Conservation (phyloP, 495 filamentous ascomycete genomes). For the Eremomyces bilateralis region DNA sequence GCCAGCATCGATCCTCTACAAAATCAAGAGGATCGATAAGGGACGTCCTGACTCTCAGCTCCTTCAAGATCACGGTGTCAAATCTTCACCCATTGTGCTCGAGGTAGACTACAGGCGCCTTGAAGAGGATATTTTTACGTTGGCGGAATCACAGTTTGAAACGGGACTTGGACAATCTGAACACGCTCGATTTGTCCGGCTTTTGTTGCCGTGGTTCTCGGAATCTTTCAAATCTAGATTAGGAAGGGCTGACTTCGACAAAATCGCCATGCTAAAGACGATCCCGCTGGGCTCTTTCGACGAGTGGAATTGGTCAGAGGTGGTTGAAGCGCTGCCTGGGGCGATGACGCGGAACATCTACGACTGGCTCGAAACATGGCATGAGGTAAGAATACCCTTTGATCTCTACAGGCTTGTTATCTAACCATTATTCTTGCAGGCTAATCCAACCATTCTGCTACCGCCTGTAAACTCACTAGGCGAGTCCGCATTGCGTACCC, state of each 20-base stretch:
- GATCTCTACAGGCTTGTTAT: too few relatives aligned
- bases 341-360: constrained; percentile 6
- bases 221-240: constrained; percentile 10
- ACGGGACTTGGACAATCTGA: constrained; percentile 21
- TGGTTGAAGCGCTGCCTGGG: constrained; percentile 12
- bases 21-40: constrained; percentile 26
- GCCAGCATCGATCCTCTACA: constrained; percentile 65
- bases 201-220: constrained; percentile 24
- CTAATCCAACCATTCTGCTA: too few relatives aligned
- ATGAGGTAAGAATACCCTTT: too few relatives aligned
- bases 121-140: constrained; percentile 34
- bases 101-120: constrained; percentile 59
- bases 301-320: constrained; percentile 15
- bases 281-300: constrained; percentile 12
- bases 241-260: constrained; percentile 9
- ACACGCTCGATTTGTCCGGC: constrained; percentile 17
- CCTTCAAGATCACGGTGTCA: constrained; percentile 21
- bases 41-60: constrained; percentile 1
- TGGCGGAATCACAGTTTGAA: constrained; percentile 23
- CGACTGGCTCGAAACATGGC: constrained; percentile 17
- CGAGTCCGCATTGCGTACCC: too few relatives aligned
- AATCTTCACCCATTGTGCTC: constrained; percentile 32
- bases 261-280: constrained; percentile 11
- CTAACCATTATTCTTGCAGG: too few relatives aligned
- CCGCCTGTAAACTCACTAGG: too few relatives aligned